Evolutionary conservation across 129 eudicot species (phyloP), one percentile per base, ranked within the genome.

Genomic region (Centrapalus pauciflorus): DNA sequence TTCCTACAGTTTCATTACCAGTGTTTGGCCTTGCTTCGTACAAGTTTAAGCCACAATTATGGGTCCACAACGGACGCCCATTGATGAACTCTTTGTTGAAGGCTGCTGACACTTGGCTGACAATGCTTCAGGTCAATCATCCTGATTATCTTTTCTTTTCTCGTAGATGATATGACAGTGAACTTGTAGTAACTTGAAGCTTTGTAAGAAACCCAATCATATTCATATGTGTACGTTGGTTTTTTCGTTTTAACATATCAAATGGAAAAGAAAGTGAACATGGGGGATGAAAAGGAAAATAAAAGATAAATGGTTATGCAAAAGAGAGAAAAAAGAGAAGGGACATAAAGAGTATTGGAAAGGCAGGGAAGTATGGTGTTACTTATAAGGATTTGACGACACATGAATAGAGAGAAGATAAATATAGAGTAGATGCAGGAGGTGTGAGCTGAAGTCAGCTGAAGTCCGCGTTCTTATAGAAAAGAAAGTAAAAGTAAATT

Each of bases 1-100:
- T 76, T 27, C 77, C 94, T 4, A 78, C 68, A 73, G 79, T 91
- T 20, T 81, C 94, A 35, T 75, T 91, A 52, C 94, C 96, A 5
- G 86, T 70, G 4, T 91, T 83, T 61, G 96, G 97, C 21, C 93
- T 91, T 38, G 96, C 97, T 48, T 80, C 95, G 4, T 91, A 91
- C 72, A 91, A 87, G 73, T 87, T 82, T 37, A 91, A 78, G 67
- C 72, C 72, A 50, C 72, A 86, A 19, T 35, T 85, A 41, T 91
- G 97, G 97, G 75, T 84, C 55, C 80, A 84, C 6, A 63, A 66
- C 49, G 89, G 76, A 52, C 76, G 55, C 12, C 81, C 84, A 26
- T 32, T 84, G 78, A 80, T 78, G 41, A 83, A 43, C 60, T 76
- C 83, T 28, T 85, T 87, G 52, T 67, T 76, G 63, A 86, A 82